Percentiles rank a stretch among this genome's conserved stretches.
Evolutionary conservation across 2,329 filamentous ascomycete species (phyloP).

Genomic region (Trichophaea hybrida): DNA sequence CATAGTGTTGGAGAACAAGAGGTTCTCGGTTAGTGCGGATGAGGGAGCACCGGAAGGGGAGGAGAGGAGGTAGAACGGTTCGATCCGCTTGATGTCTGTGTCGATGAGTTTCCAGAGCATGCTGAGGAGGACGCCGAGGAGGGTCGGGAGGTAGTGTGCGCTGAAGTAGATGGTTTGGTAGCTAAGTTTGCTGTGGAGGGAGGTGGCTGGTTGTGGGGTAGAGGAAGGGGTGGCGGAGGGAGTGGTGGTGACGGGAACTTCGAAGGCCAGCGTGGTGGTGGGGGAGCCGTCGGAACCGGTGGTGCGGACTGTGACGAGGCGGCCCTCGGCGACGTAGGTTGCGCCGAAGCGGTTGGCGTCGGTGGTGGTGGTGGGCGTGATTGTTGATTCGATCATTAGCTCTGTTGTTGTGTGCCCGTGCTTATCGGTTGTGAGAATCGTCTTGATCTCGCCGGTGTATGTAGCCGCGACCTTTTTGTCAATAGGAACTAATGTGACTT

Average conservation of each 20-base stretch:
- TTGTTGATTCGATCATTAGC: too few species aligned
- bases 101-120: conserved; percentile 13
- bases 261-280: background rate
- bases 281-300: background rate
- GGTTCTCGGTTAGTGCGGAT: background rate
- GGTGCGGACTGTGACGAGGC: background rate
- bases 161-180: conserved; percentile 1
- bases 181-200: background rate
- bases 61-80: conserved; percentile 12
- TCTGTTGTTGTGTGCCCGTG: background rate
- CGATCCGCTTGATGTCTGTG: background rate
- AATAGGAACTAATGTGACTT: background rate
- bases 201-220: background rate
- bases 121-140: conserved; percentile 8
- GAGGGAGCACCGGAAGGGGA: background rate
- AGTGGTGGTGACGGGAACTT: too few species aligned
- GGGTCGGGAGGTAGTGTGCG: conserved; percentile 13
- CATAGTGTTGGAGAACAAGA: background rate
- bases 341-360: too few species aligned
- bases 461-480: background rate
- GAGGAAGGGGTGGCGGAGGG: background rate
- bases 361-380: too few species aligned
- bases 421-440: background rate
- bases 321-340: background rate
- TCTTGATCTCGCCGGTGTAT: background rate